Base-by-base conservation (phyloP, 441 rosid genomes). In the Mallotus japonicus region DNA sequence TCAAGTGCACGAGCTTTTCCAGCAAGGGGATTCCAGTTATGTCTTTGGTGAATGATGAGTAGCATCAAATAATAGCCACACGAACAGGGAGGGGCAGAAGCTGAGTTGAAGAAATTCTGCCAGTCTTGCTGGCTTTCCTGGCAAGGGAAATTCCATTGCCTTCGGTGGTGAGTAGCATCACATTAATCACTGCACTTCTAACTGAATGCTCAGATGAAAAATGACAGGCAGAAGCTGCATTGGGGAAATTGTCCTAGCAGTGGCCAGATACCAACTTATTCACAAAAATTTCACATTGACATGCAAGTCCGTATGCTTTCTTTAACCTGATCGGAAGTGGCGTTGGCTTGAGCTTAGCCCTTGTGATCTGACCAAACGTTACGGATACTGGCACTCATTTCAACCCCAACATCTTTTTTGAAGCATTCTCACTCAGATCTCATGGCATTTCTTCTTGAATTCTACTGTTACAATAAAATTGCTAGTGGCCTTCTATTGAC, bases 1-100 rank as follows among this genome's bases (percentile, higher is more conserved):
- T 91, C 20, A 79, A 78, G 80, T 92, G 98, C 72, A 81, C 88
- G 40, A 89, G 93, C 83, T 95, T 92, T 82, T 85, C 86, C 11
- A 72, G 82, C 74, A 91, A 92, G 83, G 98, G 97, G 64, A 74
- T 91, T 77, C 95, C 99, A 16, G 85, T 90, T 32, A 62, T 92
- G 92, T 83, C 90, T 64, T 78, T 87, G 82, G 87, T 81, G 65
- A 80, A 87, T 50, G 84, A 88, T 46, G 85, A 85, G 42, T 83
- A 73, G 75, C 37, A 15, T 34, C 64, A 44, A 40, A 32, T 16
- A 53, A 54, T 20, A 15, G 28, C 17, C 61, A 8, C 62, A 57
- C 19, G 24, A 28, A 34, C 8, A 8, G n/a, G 28, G 60, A 75
- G 47, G 12, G 40, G 57, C 67, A 47, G 61, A 68, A 17, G 24